A percentile compares a stretch with the other conserved stretches of the same genome.
phyloP scores from a whole-genome alignment of 371 early-diverging fungal species.

The Nematocida sp. region DNA sequence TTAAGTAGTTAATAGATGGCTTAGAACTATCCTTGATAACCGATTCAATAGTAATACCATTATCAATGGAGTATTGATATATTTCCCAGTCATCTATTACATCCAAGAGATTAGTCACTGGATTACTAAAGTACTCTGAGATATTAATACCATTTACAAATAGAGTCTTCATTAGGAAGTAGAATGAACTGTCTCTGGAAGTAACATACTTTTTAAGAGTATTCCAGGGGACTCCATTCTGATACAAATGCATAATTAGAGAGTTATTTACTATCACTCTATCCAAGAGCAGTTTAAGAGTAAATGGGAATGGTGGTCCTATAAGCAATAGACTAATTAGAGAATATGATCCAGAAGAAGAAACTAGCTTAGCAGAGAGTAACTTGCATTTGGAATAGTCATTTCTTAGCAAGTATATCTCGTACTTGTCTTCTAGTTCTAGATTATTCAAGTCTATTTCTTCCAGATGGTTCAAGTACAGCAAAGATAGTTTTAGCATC shows the following conservation, averaged over 20 bases:
- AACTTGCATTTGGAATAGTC: background rate
- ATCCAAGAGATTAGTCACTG: conserved; percentile 42
- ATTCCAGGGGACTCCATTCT: conserved; percentile 15
- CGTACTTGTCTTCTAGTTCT: conserved; percentile 10
- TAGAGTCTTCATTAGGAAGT: conserved; percentile 40
- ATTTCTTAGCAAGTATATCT: background rate
- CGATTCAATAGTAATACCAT: background rate
- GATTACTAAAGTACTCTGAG: background rate
- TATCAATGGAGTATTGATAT: conserved; percentile 44
- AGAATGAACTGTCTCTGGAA: conserved; percentile 29
- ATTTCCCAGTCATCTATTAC: conserved; percentile 61
- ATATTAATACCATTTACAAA: conserved; percentile 23
- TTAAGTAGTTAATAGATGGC: background rate
- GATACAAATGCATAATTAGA: conserved; percentile 28
- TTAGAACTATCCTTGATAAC: background rate
- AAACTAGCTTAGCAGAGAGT: background rate
- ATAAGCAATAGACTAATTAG: too few relatives aligned
- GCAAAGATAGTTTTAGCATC: too few relatives aligned
- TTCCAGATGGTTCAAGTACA: too few relatives aligned
- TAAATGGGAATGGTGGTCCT: background rate
- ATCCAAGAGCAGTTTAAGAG: conserved; percentile 3
- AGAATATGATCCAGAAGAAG: too few relatives aligned
- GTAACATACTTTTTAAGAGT: conserved; percentile 16
- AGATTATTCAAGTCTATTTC: too few relatives aligned
- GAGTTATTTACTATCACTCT: conserved; percentile 22